Evolutionary conservation across 805 yeast species (phyloP).

Genomic region (Candida coleopterorum): DNA sequence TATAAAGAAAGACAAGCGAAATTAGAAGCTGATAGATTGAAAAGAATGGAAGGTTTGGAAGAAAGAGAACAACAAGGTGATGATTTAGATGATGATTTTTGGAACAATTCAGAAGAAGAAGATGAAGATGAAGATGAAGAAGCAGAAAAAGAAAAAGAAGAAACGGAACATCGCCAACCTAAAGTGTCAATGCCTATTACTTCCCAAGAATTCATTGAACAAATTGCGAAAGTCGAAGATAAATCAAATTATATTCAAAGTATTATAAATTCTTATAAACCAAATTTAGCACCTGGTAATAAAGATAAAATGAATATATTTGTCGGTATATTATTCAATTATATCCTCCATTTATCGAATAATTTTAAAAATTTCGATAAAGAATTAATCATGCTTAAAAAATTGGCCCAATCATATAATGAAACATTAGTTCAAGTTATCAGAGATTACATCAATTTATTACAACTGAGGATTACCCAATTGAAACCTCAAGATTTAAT

Average conservation of each 20-base stretch:
- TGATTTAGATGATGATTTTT: constrained; percentile 63
- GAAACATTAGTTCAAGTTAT: constrained; percentile 58
- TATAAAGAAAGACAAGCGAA: constrained; percentile 54
- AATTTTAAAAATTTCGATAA: constrained; percentile 35
- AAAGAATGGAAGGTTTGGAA: constrained; percentile 71
- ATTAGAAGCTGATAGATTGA: constrained; percentile 62
- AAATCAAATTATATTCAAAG: constrained; percentile 45
- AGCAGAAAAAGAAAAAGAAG: constrained; percentile 12
- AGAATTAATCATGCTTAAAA: constrained; percentile 45
- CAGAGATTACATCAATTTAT: constrained; percentile 50
- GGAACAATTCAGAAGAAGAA: constrained; percentile 53
- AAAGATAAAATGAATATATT: constrained; percentile 66
- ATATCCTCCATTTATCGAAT: constrained; percentile 42
- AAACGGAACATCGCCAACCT: constrained; percentile 4
- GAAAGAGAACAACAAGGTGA: constrained; percentile 57
- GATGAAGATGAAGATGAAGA: constrained; percentile 41
- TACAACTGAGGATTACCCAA: constrained; percentile 46
- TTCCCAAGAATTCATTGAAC: constrained; percentile 25
- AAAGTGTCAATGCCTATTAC: constrained; percentile 26
- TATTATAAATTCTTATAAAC: constrained; percentile 61
- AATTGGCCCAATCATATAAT: constrained; percentile 61
- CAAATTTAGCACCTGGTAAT: constrained; percentile 77
- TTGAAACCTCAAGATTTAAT: constrained; percentile 47
- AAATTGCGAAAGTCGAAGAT: constrained; percentile 26
- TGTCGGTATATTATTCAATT: constrained; percentile 59